Evolutionary conservation across 1,284 basidiomycete genomes (phyloP).

Genomic region (Amylostereum chailletii): DNA sequence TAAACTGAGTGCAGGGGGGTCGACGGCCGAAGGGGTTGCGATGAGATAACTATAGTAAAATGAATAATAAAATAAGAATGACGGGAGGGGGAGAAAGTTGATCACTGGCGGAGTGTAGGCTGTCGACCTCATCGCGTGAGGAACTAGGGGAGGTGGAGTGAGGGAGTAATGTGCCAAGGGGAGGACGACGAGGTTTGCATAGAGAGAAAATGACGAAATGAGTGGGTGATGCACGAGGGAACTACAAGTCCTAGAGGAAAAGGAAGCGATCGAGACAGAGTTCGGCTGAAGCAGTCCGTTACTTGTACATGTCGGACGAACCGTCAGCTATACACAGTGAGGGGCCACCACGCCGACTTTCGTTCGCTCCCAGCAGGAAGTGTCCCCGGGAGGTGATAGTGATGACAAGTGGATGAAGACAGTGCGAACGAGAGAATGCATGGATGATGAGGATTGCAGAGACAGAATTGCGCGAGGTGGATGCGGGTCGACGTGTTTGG

Average conservation of each 20-base stretch:
- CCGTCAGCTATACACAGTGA: slow-evolving; percentile 12
- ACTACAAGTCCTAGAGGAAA: slow-evolving; percentile 11
- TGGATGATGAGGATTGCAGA: slow-evolving; percentile 61
- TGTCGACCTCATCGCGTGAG: slow-evolving; percentile 36
- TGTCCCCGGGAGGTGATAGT: slow-evolving; percentile 31
- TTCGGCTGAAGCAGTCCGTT: slow-evolving; percentile 11
- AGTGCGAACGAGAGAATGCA: slow-evolving; percentile 66
- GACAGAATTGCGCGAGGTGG: slow-evolving; percentile 47
- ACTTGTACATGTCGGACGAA: slow-evolving; percentile 13
- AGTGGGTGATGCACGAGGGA: slow-evolving; percentile 12
- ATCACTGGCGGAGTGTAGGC: slow-evolving; percentile 15
- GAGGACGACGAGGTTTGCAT: slow-evolving; percentile 16
- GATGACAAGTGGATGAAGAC: slow-evolving; percentile 29
- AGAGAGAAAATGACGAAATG: slow-evolving; percentile 11
- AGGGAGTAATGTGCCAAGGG: slow-evolving; percentile 8
- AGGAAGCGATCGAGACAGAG: slow-evolving; percentile 8
- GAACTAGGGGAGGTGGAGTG: slow-evolving; percentile 14
- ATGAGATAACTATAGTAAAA: slow-evolving; percentile 43
- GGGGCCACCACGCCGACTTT: slow-evolving; percentile 9
- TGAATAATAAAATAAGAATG: slow-evolving; percentile 67
- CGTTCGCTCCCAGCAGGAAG: slow-evolving; percentile 8
- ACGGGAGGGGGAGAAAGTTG: slow-evolving; percentile 19
- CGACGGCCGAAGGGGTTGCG: no score
- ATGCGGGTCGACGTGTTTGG: slow-evolving; percentile 53
- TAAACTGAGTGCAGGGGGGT: slow-evolving; percentile 13